Conservation (phyloP, 257 asterid genomes). For the Misopates orontium region DNA sequence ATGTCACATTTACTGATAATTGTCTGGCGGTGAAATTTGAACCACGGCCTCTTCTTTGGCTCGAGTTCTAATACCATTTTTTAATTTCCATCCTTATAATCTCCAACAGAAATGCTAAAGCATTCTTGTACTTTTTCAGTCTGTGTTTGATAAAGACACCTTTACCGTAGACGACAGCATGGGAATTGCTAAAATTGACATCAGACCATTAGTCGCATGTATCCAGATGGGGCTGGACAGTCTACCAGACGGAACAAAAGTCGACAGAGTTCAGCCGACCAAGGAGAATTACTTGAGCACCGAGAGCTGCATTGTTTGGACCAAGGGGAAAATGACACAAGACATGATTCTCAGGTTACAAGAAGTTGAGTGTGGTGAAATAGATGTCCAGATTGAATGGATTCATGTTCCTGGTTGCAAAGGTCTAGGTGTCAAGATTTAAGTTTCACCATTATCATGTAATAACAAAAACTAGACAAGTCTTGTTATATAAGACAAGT, state of each 20-base stretch:
- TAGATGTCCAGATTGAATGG: conserved; percentile 72
- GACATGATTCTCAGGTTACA: conserved; percentile 63
- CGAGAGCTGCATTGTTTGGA: conserved; percentile 66
- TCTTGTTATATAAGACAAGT: no score
- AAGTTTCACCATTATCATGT: not conserved
- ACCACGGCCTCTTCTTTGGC: no score
- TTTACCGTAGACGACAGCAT: conserved; percentile 73
- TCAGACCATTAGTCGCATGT: conserved; percentile 53
- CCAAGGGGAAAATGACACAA: conserved; percentile 64
- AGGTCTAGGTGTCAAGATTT: conserved; percentile 23
- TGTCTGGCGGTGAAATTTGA: no score
- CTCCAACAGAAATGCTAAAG: no score
- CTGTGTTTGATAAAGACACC: conserved; percentile 77
- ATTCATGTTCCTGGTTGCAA: conserved; percentile 44
- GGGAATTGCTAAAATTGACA: conserved; percentile 66
- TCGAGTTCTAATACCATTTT: no score
- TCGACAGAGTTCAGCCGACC: conserved; percentile 55
- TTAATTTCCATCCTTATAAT: no score
- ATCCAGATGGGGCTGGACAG: conserved; percentile 47
- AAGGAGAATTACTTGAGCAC: conserved; percentile 51
- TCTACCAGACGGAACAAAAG: conserved; percentile 64
- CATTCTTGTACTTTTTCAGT: conserved; percentile 35
- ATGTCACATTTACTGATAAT: no score
- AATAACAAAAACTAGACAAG: no score
- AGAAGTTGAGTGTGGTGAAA: conserved; percentile 67